Percentiles rank a stretch among this genome's conserved stretches.
Conservation (phyloP, 2,329 filamentous ascomycete genomes). For the Amphichorda felina region DNA sequence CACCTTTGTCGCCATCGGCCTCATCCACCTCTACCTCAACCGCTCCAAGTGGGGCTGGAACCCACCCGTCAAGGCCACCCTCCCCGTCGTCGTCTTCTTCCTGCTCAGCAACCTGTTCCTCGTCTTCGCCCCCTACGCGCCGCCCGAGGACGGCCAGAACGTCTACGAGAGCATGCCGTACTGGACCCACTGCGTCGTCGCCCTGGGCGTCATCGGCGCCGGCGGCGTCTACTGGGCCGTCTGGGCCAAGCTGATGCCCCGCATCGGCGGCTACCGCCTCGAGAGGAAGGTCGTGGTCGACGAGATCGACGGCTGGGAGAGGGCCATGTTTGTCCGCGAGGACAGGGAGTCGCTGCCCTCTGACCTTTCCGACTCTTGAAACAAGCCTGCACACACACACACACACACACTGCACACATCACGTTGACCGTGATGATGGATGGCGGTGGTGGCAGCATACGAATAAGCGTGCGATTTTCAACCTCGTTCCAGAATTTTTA, state of each 20-base stretch:
- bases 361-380: too few relatives aligned
- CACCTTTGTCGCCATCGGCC: constrained; percentile 37
- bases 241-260: constrained; percentile 40
- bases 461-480: too few relatives aligned
- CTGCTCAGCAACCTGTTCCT: constrained; percentile 49
- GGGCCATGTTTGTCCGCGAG: constrained; percentile 36
- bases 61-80: constrained; percentile 40
- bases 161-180: constrained; percentile 43
- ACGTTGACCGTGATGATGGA: too few relatives aligned
- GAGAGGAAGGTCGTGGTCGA: constrained; percentile 41
- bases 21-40: constrained; percentile 41
- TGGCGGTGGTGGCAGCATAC: too few relatives aligned
- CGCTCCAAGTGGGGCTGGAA: constrained; percentile 35
- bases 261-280: constrained; percentile 41
- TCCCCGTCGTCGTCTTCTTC: constrained; percentile 46
- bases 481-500: too few relatives aligned
- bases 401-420: too few relatives aligned
- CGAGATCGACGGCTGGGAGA: constrained; percentile 50
- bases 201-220: constrained; percentile 37
- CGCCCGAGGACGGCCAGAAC: constrained; percentile 36
- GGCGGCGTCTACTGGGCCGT: constrained; percentile 44
- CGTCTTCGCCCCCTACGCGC: constrained; percentile 45
- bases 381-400: too few relatives aligned
- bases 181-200: constrained; percentile 45
- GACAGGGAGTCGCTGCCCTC: constrained; percentile 11